phyloP scores from a whole-genome alignment of 345 rosid species.

The Boechera stricta region DNA sequence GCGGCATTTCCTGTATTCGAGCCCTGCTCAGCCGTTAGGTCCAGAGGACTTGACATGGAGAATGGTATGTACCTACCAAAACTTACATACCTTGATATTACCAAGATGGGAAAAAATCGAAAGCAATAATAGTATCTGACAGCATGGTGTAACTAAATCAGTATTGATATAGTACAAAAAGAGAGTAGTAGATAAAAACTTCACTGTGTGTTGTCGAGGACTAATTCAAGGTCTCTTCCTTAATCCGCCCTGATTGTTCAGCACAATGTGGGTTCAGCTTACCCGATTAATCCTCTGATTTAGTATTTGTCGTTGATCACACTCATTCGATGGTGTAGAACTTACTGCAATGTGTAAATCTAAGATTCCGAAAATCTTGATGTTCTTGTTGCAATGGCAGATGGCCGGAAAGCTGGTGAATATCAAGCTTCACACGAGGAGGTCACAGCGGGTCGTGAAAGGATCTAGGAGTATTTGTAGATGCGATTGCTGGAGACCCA shows the following conservation, averaged over 20 bases:
- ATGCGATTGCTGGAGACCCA: conserved; percentile 75
- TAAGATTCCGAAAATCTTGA: not conserved
- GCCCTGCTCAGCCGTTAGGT: conserved; percentile 92
- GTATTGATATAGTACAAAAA: not conserved
- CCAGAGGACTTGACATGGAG: conserved; percentile 98
- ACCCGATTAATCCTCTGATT: not conserved
- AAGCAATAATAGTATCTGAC: not conserved
- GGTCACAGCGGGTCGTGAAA: conserved; percentile 75
- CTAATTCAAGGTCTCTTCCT: not conserved
- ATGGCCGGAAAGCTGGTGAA: conserved; percentile 86
- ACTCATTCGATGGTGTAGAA: not conserved
- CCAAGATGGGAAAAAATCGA: not conserved
- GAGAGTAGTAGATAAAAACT: not conserved
- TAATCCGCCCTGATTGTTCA: not conserved
- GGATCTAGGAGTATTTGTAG: conserved; percentile 80
- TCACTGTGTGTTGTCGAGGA: not conserved
- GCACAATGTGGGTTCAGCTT: not conserved
- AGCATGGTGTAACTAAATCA: not conserved
- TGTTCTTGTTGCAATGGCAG: conserved; percentile 48
- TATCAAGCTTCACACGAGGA: conserved; percentile 81
- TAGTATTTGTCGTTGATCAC: not conserved
- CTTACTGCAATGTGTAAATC: not conserved
- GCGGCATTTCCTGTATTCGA: conserved; percentile 82
- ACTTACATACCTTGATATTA: not conserved
- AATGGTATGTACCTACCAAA: conserved; percentile 63